These are phyloP conservation scores for Cercospora sojina DNA, from an alignment of 2,329 filamentous ascomycete species.

Conservation along the genomic window DNA sequence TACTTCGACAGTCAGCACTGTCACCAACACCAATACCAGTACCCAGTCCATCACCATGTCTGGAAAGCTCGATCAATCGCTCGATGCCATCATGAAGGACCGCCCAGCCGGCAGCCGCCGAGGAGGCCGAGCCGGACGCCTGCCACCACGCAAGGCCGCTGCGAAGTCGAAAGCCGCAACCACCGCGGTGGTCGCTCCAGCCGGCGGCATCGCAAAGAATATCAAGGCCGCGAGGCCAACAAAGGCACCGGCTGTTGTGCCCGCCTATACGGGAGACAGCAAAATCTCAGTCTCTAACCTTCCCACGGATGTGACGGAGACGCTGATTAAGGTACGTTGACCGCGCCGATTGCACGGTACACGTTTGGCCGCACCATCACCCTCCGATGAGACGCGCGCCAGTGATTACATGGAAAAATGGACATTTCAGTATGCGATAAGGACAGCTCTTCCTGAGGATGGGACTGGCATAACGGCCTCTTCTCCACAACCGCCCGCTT, in stretches of 20 bases:
- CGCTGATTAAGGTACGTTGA: constrained; percentile 99
- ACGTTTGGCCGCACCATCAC: constrained; percentile 34
- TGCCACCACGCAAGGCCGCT: constrained; percentile 50
- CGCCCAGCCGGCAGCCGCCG: constrained; percentile 54
- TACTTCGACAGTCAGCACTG: constrained; percentile 8
- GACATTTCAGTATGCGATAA: constrained; percentile 11
- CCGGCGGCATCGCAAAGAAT: constrained; percentile 80
- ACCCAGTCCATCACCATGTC: constrained; percentile 63
- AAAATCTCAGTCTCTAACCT: constrained; percentile 99
- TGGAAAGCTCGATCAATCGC: constrained; percentile 92
- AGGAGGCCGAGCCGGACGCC: constrained; percentile 42
- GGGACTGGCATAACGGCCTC: constrained; percentile 12
- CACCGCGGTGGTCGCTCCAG: constrained; percentile 58
- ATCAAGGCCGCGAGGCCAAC: constrained; percentile 54
- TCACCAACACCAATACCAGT: constrained; percentile 15
- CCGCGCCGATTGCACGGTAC: constrained; percentile 56
- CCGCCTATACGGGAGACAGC: constrained; percentile 66
- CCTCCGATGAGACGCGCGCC: constrained; percentile 22
- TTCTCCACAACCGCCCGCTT: constrained; percentile 24
- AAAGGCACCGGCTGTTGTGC: constrained; percentile 64
- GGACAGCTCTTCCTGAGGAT: constrained; percentile 11
- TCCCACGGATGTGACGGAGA: constrained; percentile 95
- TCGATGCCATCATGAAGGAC: constrained; percentile 93
- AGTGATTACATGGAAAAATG: constrained; percentile 10
- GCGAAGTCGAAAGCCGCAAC: constrained; percentile 51